phyloP scores from a whole-genome alignment of 352 stramenopile genomes.

The Detonula confervacea region DNA sequence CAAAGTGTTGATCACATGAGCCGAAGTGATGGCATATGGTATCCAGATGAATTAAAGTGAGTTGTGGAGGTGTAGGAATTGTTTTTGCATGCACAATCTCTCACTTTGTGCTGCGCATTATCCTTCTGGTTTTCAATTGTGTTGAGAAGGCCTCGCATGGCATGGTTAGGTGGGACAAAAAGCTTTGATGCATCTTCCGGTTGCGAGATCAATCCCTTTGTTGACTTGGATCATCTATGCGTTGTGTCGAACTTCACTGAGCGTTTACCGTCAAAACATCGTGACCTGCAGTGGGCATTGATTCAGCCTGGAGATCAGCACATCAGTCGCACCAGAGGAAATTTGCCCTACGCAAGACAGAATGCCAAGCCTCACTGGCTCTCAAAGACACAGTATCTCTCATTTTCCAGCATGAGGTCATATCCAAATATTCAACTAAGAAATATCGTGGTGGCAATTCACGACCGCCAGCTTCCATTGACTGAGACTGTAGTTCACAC shows the following conservation, averaged over 20 bases:
- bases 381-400: conserved; percentile 40
- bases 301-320: conserved; percentile 35
- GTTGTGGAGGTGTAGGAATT: no score
- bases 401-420: conserved; percentile 37
- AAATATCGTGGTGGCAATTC: conserved; percentile 46
- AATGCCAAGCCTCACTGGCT: conserved; percentile 38
- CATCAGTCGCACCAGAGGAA: conserved; percentile 30
- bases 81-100: no score
- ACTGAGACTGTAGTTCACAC: conserved; percentile 24
- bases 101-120: no score
- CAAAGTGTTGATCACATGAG: conserved; percentile 37
- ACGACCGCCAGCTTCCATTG: conserved; percentile 36
- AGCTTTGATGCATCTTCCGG: conserved; percentile 32
- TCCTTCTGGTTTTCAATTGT: conserved; percentile 2
- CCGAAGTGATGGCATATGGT: conserved; percentile 52
- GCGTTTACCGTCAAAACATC: conserved; percentile 15
- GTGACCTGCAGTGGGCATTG: conserved; percentile 40
- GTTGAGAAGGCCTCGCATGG: conserved; percentile 19
- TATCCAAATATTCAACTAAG: conserved; percentile 44
- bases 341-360: conserved; percentile 43
- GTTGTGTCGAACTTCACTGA: conserved; percentile 48
- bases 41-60: conserved; percentile 49
- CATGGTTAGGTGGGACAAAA: conserved; percentile 43
- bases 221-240: conserved; percentile 21
- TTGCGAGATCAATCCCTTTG: conserved; percentile 52